Evolutionary conservation across 2,329 filamentous ascomycete genomes (phyloP).

Genomic region (Mycosphaerelloides madeirae): DNA sequence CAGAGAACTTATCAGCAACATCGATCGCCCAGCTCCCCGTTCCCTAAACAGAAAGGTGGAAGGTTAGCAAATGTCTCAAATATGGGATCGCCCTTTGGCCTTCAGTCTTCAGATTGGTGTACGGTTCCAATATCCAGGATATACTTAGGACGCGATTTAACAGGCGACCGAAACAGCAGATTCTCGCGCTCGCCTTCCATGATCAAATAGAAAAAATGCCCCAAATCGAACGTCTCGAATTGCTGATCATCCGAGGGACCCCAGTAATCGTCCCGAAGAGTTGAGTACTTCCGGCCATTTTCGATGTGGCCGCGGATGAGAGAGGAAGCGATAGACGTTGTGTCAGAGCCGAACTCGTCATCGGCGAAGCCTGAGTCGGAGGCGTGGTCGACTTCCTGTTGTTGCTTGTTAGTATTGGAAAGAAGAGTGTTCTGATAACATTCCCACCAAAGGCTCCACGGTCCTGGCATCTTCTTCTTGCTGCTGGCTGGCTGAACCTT

Average conservation of each 20-base stretch:
- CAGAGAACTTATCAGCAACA: slow-evolving; percentile 33
- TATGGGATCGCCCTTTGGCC: too few species aligned
- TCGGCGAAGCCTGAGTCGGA: slow-evolving; percentile 12
- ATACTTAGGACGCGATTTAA: slow-evolving; percentile 23
- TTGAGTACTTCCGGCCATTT: slow-evolving; percentile 17
- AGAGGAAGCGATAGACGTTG: slow-evolving; percentile 11
- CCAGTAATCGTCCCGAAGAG: slow-evolving; percentile 16
- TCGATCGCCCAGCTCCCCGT: slow-evolving; percentile 10
- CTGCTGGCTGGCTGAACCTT: neutral
- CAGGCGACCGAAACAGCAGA: slow-evolving; percentile 31
- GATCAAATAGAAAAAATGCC: slow-evolving; percentile 14
- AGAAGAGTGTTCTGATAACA: neutral
- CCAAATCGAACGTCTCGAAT: slow-evolving; percentile 16
- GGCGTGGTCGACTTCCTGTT: slow-evolving; percentile 9
- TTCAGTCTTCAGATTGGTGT: too few species aligned
- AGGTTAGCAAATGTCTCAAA: too few species aligned
- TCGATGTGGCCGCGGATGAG: slow-evolving; percentile 15
- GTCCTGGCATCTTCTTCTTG: slow-evolving; percentile 1
- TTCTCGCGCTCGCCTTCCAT: slow-evolving; percentile 23
- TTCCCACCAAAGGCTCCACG: slow-evolving; percentile 1
- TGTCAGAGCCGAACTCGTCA: slow-evolving; percentile 13
- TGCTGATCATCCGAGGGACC: slow-evolving; percentile 18
- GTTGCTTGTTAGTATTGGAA: neutral
- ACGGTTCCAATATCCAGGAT: slow-evolving; percentile 48
- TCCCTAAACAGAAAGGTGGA: too few species aligned